phyloP scores from a whole-genome alignment of 139 green algal genomes.

The Chlorella sp. region DNA sequence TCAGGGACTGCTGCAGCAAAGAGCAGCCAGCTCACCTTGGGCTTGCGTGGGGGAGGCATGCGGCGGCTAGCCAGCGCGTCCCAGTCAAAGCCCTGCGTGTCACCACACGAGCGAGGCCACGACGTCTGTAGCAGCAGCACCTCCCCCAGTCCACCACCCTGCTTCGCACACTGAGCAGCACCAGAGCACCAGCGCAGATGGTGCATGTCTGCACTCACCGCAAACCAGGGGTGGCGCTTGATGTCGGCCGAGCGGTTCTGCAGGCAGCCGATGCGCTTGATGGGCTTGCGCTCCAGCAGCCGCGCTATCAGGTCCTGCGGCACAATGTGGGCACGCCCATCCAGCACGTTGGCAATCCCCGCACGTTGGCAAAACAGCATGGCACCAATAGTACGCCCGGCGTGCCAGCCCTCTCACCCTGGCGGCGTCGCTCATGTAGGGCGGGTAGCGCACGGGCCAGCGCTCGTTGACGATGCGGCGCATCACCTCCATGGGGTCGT shows the following conservation, averaged over 20 bases:
- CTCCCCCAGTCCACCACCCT: too few species aligned
- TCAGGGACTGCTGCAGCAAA: too few species aligned
- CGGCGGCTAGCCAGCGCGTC: conserved; percentile 66
- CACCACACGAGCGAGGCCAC: too few species aligned
- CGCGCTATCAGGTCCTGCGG: conserved; percentile 65
- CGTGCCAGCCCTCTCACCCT: too few species aligned
- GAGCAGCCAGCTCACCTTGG: conserved; percentile 6
- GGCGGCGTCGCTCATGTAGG: conserved; percentile 56
- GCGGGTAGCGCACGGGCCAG: conserved; percentile 83
- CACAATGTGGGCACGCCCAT: too few species aligned
- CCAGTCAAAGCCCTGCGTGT: conserved; percentile 79
- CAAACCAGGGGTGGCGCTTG: conserved; percentile 91
- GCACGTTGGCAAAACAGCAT: too few species aligned
- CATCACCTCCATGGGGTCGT: conserved; percentile 83
- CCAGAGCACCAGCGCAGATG: too few species aligned
- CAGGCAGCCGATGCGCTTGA: conserved; percentile 83
- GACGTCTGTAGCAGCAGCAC: too few species aligned
- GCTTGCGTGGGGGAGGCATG: conserved; percentile 38
- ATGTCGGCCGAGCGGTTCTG: conserved; percentile 66
- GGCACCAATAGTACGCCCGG: too few species aligned
- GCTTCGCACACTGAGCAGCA: too few species aligned
- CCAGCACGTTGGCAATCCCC: too few species aligned
- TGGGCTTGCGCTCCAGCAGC: conserved; percentile 86
- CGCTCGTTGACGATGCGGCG: conserved; percentile 85
- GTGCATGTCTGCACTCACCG: too few species aligned